Percentiles rank a stretch among this genome's conserved stretches.
These are phyloP conservation scores for Magnusiomyces ingens DNA, from an alignment of 1,139 yeast species.

Conservation along the genomic window DNA sequence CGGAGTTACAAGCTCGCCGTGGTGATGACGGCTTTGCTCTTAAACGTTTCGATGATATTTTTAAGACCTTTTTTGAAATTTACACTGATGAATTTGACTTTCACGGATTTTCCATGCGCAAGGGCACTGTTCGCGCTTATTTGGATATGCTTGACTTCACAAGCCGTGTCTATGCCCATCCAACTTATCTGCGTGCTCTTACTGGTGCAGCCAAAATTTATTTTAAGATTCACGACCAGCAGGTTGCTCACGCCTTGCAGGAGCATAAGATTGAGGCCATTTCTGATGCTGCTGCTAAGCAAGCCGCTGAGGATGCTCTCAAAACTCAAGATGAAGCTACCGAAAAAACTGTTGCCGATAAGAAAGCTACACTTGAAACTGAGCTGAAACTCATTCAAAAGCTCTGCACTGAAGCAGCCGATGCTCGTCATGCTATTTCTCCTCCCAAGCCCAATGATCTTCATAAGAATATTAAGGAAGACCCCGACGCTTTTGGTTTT, in stretches of 20 bases:
- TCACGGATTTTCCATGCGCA: slow-evolving; percentile 86
- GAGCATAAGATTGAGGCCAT: slow-evolving; percentile 18
- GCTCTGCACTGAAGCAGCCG: slow-evolving; percentile 14
- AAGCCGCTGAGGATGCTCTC: slow-evolving; percentile 21
- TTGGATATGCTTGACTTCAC: slow-evolving; percentile 75
- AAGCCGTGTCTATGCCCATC: slow-evolving; percentile 60
- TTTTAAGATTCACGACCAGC: slow-evolving; percentile 37
- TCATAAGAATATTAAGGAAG: slow-evolving; percentile 32
- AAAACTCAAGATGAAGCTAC: slow-evolving; percentile 30
- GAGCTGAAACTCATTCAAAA: slow-evolving; percentile 31
- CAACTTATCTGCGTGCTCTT: slow-evolving; percentile 64
- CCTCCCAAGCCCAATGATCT: slow-evolving; percentile 17
- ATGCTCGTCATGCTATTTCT: slow-evolving; percentile 19
- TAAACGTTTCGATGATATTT: slow-evolving; percentile 67
- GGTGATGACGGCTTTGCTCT: slow-evolving; percentile 59
- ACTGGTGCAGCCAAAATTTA: slow-evolving; percentile 58
- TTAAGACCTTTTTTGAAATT: slow-evolving; percentile 63
- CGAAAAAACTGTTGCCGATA: slow-evolving; percentile 28
- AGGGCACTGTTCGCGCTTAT: slow-evolving; percentile 85
- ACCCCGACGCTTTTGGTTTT: slow-evolving; percentile 37
- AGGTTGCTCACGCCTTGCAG: slow-evolving; percentile 15
- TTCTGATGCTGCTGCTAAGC: slow-evolving; percentile 10
- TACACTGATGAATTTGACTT: slow-evolving; percentile 86
- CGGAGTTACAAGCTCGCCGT: slow-evolving; percentile 63
- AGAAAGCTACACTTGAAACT: slow-evolving; percentile 38